Base-by-base conservation (phyloP, 2,329 filamentous ascomycete genomes). In the Pyricularia pennisetigena region DNA sequence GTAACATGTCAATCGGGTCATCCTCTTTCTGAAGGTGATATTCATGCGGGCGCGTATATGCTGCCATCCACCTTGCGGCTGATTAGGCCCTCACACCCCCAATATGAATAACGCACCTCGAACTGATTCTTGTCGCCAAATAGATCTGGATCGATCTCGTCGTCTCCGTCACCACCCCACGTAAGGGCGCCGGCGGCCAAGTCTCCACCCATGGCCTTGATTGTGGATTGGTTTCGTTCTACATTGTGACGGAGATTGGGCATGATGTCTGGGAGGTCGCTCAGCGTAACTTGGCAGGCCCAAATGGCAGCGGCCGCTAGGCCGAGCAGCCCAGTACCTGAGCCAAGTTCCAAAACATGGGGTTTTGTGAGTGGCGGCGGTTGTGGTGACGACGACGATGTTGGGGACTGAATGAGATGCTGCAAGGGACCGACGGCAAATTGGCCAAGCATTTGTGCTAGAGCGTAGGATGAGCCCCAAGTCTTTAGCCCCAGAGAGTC, bases 401-500 rank as follows among this genome's bases (percentile, higher is more conserved):
- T 66, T 26, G 9, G 57, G 23, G 23, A 26, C 5, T 10, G 57
- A 24, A 61, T 26, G 10, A 26, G 66, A 62, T 82, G 78, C 35
- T 80, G 80, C 26, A 87, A 74, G 0, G 80, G 78, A 16, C 77
- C 81, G 62, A 76, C 77, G 8, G 75, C 78, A 57, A 88, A 79
- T 14, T 74, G 74, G 24, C 81, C 81, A 29, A 98, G 84, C 28
- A 91, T 87, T 72, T 87, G 90, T 0, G 94, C 90, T 4, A 98
- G 87, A 2, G 96, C 85, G 74, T 93, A 96, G 0, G 93, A 94
- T 0, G 93, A 94, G 0, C 91, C 92, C 95, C 95, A 98, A 0
- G 95, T 99, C 78, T 99, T 98, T 76, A 96, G 84, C 1, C 95
- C 95, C 23, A 98, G 82, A 69, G 92, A 91, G 77, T 97, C 94